These are phyloP conservation scores for Barnettozyma salicaria DNA, from an alignment of 805 yeast species.

Conservation along the genomic window DNA sequence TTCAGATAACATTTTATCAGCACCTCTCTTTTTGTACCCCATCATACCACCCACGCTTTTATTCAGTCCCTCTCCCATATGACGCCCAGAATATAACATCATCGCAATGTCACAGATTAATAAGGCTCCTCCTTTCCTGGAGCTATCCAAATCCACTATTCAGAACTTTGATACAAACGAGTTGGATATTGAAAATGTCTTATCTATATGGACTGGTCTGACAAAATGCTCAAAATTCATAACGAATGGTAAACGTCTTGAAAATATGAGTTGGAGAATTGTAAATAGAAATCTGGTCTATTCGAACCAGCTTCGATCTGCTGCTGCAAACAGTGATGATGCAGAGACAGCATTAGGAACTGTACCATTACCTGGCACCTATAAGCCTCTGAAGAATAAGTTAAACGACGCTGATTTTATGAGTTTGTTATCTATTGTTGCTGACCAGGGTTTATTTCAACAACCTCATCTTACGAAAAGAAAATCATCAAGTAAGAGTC, in stretches of 20 bases:
- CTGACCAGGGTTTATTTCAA: constrained; percentile 19
- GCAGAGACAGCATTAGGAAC: constrained; percentile 5
- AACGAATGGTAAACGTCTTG: constrained; percentile 26
- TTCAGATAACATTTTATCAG: background rate
- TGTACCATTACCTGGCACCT: constrained; percentile 6
- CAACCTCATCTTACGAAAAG: constrained; percentile 20
- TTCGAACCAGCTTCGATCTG: constrained; percentile 11
- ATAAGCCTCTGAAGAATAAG: constrained; percentile 16
- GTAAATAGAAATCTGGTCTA: constrained; percentile 26
- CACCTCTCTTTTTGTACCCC: background rate
- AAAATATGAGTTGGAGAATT: constrained; percentile 30
- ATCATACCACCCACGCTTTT: background rate
- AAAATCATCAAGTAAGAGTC: constrained; percentile 18
- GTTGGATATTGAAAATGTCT: constrained; percentile 34
- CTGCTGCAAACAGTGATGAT: constrained; percentile 2
- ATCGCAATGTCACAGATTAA: constrained; percentile 17
- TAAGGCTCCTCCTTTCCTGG: constrained; percentile 27
- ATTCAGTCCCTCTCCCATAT: too few relatives aligned
- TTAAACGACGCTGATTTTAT: constrained; percentile 25
- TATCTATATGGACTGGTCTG: constrained; percentile 37
- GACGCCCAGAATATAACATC: background rate
- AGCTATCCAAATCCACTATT: constrained; percentile 24
- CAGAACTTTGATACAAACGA: constrained; percentile 24
- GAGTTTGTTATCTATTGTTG: constrained; percentile 24
- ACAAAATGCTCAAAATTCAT: constrained; percentile 27